phyloP scores from a whole-genome alignment of 2,329 filamentous ascomycete genomes.

The Claviceps sp. region DNA sequence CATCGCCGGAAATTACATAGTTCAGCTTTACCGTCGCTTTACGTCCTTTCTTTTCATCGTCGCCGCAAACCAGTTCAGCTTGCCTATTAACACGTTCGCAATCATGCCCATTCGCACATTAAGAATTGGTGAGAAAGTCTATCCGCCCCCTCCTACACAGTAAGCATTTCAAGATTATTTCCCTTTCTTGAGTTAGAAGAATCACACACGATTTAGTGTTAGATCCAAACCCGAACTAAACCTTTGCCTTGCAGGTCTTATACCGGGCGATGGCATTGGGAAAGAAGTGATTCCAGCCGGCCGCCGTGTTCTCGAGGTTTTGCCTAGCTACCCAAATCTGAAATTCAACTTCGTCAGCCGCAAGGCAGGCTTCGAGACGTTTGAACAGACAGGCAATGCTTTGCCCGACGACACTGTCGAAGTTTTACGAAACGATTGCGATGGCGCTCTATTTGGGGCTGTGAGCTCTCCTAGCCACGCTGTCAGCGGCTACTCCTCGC shows the following conservation, averaged over 20 bases:
- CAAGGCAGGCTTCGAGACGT: conserved; percentile 84
- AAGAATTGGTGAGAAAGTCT: conserved; percentile 21
- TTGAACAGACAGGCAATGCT: conserved; percentile 77
- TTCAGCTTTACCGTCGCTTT: no score
- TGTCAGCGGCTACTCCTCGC: conserved; percentile 90
- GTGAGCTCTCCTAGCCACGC: conserved; percentile 83
- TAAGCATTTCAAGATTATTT: not conserved
- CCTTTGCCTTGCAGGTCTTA: conserved; percentile 57
- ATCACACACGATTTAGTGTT: not conserved
- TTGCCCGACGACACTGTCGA: conserved; percentile 86
- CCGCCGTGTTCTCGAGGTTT: conserved; percentile 79
- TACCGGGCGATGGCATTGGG: conserved; percentile 96
- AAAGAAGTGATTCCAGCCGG: conserved; percentile 96
- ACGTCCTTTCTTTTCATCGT: no score
- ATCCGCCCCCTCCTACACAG: not conserved
- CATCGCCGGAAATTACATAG: no score
- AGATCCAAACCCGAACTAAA: not conserved
- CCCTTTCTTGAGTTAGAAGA: not conserved
- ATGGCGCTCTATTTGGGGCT: conserved; percentile 91
- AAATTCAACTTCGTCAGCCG: conserved; percentile 93
- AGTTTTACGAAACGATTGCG: conserved; percentile 77
- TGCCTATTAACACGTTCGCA: conserved; percentile 6
- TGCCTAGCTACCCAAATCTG: conserved; percentile 78
- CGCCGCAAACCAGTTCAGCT: no score
- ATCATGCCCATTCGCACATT: conserved; percentile 29